Base-by-base conservation (phyloP, 78 protist species). In the Guillardia theta region DNA sequence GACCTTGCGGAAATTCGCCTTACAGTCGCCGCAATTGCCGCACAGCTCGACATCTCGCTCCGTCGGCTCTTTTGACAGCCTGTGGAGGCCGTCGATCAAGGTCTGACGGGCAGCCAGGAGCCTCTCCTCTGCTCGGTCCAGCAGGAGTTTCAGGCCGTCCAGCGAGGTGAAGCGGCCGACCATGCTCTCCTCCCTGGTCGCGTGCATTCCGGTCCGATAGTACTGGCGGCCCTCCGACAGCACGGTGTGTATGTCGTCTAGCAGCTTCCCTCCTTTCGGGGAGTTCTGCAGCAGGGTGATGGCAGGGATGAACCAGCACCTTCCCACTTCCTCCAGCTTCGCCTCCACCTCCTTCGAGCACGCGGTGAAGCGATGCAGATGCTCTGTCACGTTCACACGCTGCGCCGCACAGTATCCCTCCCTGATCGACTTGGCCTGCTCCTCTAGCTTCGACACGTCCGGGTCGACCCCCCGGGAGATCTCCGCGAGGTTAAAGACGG, bases 21-120 rank as follows among this genome's bases (percentile, higher is more conserved):
- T 70, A 43, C 83, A 70, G 83, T 70, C 83, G 41, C 45, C 83
- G 83, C 83, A 70, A 18, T 70, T 70, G 4, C 83, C 83, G 83
- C 83, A 70, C 41, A 3, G n/a, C 33, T 70, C 45, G 46, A 70
- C 83, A 12, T 70, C 78, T 33, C 39, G 39, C 78, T 24, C 83
- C 41, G 83, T 9, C 9, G 83, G 83, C 36, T 0, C 83, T 18
- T 53, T 53, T 18, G 62, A 53, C 62, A 53, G 62, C 62, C 33
- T 18, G 33, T 53, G 12, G 62, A 53, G 33, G 18, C 62, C 18
- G 33, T 12, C 62, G 62, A 53, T 12, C 62, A 53, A 21, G 33
- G 12, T 18, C 33, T 53, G 33, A 12, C 62, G 62, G 33, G 12
- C 18, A 12, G 62, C 62, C 62, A 12, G 18, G 62, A 53, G 62